Percentiles rank a stretch among this genome's conserved stretches.
phyloP scores from a whole-genome alignment of 192 early-diverging fungal genomes.

The Mortierella claussenii region DNA sequence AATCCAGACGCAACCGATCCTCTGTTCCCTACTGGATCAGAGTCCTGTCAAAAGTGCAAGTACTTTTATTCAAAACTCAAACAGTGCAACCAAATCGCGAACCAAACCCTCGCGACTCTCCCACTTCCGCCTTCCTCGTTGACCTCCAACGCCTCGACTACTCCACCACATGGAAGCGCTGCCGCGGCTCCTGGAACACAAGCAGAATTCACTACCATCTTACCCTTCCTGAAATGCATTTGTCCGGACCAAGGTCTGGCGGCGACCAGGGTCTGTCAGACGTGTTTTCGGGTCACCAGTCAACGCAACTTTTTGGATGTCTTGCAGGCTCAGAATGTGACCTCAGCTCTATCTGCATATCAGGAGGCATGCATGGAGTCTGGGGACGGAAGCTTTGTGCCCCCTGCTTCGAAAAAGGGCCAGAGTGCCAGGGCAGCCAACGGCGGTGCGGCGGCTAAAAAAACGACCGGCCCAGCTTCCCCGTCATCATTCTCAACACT shows the following conservation, averaged over 20 bases:
- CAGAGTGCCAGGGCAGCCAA: slow-evolving; percentile 14
- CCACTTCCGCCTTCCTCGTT: background rate
- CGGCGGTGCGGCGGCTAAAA: too few species aligned
- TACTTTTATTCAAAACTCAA: slow-evolving; percentile 50
- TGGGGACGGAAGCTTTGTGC: slow-evolving; percentile 16
- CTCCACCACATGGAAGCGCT: background rate
- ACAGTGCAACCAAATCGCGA: slow-evolving; percentile 38
- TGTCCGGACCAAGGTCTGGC: slow-evolving; percentile 40
- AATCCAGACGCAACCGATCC: slow-evolving; percentile 24
- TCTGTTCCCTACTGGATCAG: slow-evolving; percentile 26
- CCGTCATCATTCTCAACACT: too few species aligned
- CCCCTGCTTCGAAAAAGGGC: slow-evolving; percentile 13
- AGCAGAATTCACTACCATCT: slow-evolving; percentile 31
- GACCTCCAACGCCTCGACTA: background rate
- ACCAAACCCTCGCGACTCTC: slow-evolving; percentile 7
- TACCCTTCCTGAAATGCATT: slow-evolving; percentile 42
- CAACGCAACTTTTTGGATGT: slow-evolving; percentile 39
- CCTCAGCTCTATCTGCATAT: slow-evolving; percentile 13
- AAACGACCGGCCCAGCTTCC: too few species aligned
- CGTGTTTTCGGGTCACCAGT: slow-evolving; percentile 27
- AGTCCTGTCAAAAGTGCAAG: slow-evolving; percentile 45
- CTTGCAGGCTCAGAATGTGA: slow-evolving; percentile 21
- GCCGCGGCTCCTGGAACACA: background rate
- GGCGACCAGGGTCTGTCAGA: slow-evolving; percentile 29
- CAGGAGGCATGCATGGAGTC: slow-evolving; percentile 41